These are phyloP conservation scores for Tetrahymena borealis DNA, from an alignment of 73 alveolate genomes.

Conservation along the genomic window DNA sequence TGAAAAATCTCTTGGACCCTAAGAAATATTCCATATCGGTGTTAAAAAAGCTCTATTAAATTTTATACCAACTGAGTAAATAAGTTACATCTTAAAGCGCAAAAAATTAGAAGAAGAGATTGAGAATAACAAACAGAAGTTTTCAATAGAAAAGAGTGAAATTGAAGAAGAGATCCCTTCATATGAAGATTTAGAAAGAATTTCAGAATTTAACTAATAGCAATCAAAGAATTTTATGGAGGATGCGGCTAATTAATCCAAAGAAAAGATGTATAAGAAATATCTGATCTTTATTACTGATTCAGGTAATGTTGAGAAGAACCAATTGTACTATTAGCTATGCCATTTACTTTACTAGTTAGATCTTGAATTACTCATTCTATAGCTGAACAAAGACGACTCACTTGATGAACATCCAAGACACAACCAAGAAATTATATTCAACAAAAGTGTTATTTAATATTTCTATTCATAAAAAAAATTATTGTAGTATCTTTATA, in stretches of 20 bases:
- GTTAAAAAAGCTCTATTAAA: background rate
- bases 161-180: background rate
- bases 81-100: background rate
- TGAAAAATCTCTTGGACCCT: background rate
- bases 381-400: background rate
- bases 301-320: background rate
- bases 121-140: background rate
- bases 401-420: background rate
- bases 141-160: no score
- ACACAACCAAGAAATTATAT: background rate
- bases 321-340: background rate
- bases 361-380: background rate
- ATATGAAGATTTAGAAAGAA: background rate
- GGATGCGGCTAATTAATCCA: background rate
- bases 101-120: background rate
- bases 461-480: background rate
- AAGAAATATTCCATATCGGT: background rate
- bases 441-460: background rate
- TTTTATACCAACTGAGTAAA: background rate
- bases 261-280: background rate
- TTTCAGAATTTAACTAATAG: background rate
- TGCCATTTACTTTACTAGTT: background rate
- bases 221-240: background rate
- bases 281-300: background rate
- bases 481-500: background rate